A percentile compares a stretch with the other conserved stretches of the same genome.
These are phyloP conservation scores for Atkinsonella hypoxylon DNA, from an alignment of 2,329 filamentous ascomycete genomes.

Conservation along the genomic window DNA sequence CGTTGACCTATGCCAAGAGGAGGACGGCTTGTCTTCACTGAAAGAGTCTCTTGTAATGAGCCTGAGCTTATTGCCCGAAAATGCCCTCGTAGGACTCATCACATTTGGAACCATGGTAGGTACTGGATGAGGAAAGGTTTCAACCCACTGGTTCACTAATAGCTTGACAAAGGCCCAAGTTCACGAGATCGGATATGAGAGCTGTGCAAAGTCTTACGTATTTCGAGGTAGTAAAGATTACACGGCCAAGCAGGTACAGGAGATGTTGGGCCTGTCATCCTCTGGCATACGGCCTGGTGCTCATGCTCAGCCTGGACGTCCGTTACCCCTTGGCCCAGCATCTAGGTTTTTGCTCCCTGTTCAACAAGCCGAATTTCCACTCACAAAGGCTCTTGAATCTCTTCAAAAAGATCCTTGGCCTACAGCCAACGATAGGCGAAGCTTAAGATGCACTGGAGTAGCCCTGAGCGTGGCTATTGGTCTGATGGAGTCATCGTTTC, in stretches of 20 bases:
- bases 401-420: slow-evolving; percentile 97
- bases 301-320: slow-evolving; percentile 62
- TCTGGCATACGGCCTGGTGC: slow-evolving; percentile 63
- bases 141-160: background rate
- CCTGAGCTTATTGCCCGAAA: slow-evolving; percentile 67
- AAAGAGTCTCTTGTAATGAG: slow-evolving; percentile 84
- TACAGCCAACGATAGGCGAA: slow-evolving; percentile 83
- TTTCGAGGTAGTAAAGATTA: slow-evolving; percentile 98
- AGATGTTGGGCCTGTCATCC: slow-evolving; percentile 83
- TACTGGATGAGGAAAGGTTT: background rate
- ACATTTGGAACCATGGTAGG: slow-evolving; percentile 87
- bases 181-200: slow-evolving; percentile 93
- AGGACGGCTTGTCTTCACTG: slow-evolving; percentile 69
- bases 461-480: slow-evolving; percentile 93
- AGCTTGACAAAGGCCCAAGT: slow-evolving; percentile 55
- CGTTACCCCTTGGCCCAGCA: slow-evolving; percentile 66
- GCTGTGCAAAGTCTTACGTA: slow-evolving; percentile 97
- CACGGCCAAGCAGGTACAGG: slow-evolving; percentile 95
- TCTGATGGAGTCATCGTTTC: slow-evolving; percentile 85
- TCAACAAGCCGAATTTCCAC: slow-evolving; percentile 90
- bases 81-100: slow-evolving; percentile 71
- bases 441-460: slow-evolving; percentile 84
- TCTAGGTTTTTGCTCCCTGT: slow-evolving; percentile 88
- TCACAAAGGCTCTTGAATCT: slow-evolving; percentile 90
- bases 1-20: slow-evolving; percentile 80